These are phyloP conservation scores for Phaeosphaeria sp. DNA, from an alignment of 2,329 filamentous ascomycete species.

Conservation along the genomic window DNA sequence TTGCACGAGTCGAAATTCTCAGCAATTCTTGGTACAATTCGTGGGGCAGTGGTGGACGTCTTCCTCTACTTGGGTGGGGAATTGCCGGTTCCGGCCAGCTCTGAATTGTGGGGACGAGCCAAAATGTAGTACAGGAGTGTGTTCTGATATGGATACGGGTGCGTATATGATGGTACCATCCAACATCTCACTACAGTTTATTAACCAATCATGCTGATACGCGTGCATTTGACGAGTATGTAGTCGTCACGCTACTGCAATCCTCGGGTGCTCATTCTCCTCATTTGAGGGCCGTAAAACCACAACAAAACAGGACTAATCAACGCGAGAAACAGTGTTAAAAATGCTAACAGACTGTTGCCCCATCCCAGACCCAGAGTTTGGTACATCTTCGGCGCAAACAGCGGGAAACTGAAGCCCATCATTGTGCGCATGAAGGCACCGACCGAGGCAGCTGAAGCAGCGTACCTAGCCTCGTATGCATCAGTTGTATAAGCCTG, in stretches of 20 bases:
- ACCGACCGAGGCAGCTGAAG: slow-evolving; percentile 66
- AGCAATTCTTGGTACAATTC: no score
- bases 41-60: not conserved
- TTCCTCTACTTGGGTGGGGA: not conserved
- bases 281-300: slow-evolving; percentile 49
- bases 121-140: not conserved
- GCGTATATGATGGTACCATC: not conserved
- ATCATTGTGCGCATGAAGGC: slow-evolving; percentile 62
- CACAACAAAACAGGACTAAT: slow-evolving; percentile 56
- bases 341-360: slow-evolving; percentile 61
- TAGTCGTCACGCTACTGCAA: slow-evolving; percentile 2
- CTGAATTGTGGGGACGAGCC: not conserved
- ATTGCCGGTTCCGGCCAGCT: not conserved
- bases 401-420: slow-evolving; percentile 65
- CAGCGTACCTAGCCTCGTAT: slow-evolving; percentile 56
- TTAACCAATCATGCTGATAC: not conserved
- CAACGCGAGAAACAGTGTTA: slow-evolving; percentile 56
- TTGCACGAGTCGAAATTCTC: no score
- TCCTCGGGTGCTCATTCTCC: slow-evolving; percentile 28
- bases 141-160: not conserved
- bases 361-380: slow-evolving; percentile 66
- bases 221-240: not conserved
- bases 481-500: slow-evolving; percentile 70
- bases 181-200: not conserved
- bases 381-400: slow-evolving; percentile 64